These are phyloP conservation scores for Thalassiosira hispida DNA, from an alignment of 352 stramenopile genomes.

Conservation along the genomic window DNA sequence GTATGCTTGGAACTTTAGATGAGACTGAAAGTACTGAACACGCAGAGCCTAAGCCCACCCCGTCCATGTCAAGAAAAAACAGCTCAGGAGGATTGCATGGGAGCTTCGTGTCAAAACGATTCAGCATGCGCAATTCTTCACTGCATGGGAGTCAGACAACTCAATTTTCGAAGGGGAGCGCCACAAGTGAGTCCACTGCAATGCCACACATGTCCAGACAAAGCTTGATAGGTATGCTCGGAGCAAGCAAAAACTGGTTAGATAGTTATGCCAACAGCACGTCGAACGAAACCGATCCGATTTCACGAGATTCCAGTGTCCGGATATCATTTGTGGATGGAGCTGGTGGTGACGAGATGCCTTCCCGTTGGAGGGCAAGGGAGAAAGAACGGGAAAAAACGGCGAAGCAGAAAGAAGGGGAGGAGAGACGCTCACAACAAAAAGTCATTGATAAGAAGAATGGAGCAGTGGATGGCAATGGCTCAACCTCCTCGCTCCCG, in stretches of 20 bases:
- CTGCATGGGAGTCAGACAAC: conserved; percentile 1
- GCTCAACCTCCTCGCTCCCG: too few species aligned
- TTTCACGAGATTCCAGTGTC: not conserved
- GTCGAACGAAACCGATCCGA: conserved; percentile 3
- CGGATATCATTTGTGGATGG: conserved; percentile 19
- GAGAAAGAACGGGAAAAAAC: conserved; percentile 14
- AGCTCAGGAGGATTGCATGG: not conserved
- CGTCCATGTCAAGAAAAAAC: not conserved
- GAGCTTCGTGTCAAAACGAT: conserved; percentile 2
- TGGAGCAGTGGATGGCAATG: not conserved
- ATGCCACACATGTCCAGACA: conserved; percentile 1
- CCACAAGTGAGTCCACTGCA: not conserved
- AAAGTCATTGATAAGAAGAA: conserved; percentile 7
- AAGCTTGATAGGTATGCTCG: not conserved
- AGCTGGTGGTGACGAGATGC: conserved; percentile 26
- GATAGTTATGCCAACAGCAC: not conserved
- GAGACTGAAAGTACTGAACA: not conserved
- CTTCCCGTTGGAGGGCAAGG: conserved; percentile 26
- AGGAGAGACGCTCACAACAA: not conserved
- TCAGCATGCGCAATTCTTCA: not conserved
- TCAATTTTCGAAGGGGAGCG: conserved; percentile 8
- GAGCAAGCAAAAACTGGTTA: conserved; percentile 8
- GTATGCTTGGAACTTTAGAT: not conserved
- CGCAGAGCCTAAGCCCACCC: not conserved
- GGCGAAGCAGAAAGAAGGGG: conserved; percentile 16